Evolutionary conservation across 352 stramenopile genomes (phyloP), one percentile per base, ranked within the genome.

Genomic region (Globisporangium sylvaticum): DNA sequence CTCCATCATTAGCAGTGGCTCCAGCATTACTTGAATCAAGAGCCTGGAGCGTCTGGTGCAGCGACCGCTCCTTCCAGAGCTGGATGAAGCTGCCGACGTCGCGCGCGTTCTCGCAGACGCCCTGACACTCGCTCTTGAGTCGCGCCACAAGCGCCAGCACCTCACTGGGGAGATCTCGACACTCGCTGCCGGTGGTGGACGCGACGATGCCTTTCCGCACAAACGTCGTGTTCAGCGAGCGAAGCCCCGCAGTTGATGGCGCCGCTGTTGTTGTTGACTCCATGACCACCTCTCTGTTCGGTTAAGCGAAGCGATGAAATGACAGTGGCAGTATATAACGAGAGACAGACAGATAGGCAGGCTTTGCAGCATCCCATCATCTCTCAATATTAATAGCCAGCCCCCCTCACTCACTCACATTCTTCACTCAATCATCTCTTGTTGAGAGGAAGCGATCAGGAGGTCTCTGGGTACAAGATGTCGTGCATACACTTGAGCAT

Each of bases 11-110:
- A 20, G 31, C 22, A 1, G 63, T 32, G 32, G 27, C 14, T 8
- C 22, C 54, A 8, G 2, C 25, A 22, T 29, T 61, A 60, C 39
- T 58, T 44, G 37, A 44, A 6, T 89, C 81, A 6, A 90, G 66
- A 14, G 70, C 64, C 54, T 86, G 70, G 4, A 90, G 69, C 2
- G 76, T 85, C 53, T 84, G 78, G 29, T 88, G 73, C 25, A 90
- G 55, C 12, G 81, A 87, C 18, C 81, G 68, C 66, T 90, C 81
- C 39, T 88, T 88, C 78, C 79, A 90, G 2, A 86, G 69, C 69
- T 90, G 81, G 14, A 88, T 68, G 22, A 32, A 42, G 25, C 64
- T 64, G 15, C 46, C 48, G n/a, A 77, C 62, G 24, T 77, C 70
- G 14, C 58, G 20, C 24, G 67, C 22, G 8, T 79, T 68, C 56